Evolutionary conservation across 805 yeast genomes (phyloP), one percentile per base, ranked within the genome.

Genomic region (Torulaspora delbrueckii): DNA sequence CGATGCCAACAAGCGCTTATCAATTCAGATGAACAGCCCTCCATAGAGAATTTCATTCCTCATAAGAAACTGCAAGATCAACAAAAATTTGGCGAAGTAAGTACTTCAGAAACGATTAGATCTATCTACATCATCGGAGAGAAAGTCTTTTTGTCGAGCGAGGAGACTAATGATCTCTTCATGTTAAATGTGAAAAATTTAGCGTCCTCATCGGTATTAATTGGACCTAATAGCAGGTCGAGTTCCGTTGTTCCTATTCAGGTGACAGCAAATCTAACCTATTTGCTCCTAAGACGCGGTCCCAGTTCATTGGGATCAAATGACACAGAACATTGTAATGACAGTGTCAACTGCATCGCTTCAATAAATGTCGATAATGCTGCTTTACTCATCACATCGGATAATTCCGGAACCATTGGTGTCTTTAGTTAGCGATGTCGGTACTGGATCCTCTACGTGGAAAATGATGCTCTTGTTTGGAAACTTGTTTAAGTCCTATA

Each of bases 1-100:
- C 78, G 76, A 38, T 84, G 95, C 56, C 68, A 73, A 22, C 73
- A 70, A 45, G 68, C 73, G 0, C 68, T 70, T 37, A 52, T 63
- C 10, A 47, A 57, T n/a, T 51, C 55, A 12, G 57, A 53, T 3
- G 48, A 48, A 41, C 46, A 56, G 8, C 59, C 63, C 2, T 48
- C 63, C n/a, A 40, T 58, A 6, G 55, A 54, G 4, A 37, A 43
- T 12, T 57, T 55, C 30, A 24, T 44, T 3, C 56, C 66, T 1
- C 38, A 36, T 5, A 48, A 46, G 19, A 54, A 47, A 4, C 22
- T 38, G 5, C 33, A 50, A 16, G 53, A 51, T 9, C 40, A 42
- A 8, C 8, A 46, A 9, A 16, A 23, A n/a, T 46, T 40, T 14
- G 35, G 47, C 12, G 31, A 37, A 19, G n/a, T 31, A n/a, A 23